These are phyloP conservation scores for Purshia tridentata DNA, from an alignment of 306 rosid species.

Conservation along the genomic window DNA sequence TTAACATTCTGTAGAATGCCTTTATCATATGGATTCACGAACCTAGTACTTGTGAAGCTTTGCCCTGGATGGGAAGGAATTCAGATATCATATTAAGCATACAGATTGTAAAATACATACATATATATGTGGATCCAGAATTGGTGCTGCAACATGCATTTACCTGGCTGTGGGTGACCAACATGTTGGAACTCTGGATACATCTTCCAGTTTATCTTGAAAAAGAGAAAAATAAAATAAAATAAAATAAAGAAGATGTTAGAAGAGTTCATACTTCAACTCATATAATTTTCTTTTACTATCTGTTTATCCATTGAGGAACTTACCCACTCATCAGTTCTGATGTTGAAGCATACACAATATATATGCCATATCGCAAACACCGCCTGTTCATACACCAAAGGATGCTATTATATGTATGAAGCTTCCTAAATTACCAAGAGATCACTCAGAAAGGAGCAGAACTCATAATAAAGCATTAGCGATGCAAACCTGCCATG, in stretches of 20 bases:
- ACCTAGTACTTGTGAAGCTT: conserved; percentile 18
- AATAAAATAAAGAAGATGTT: neutral
- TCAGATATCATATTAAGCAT: neutral
- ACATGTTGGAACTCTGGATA: conserved; percentile 46
- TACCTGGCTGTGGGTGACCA: conserved; percentile 39
- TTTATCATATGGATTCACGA: conserved; percentile 46
- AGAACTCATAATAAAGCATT: neutral
- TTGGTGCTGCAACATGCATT: neutral
- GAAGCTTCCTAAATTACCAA: neutral
- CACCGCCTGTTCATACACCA: conserved; percentile 21
- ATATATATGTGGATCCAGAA: neutral
- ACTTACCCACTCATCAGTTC: conserved; percentile 62
- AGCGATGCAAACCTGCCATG: conserved; percentile 42
- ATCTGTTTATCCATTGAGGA: neutral
- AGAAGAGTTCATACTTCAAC: neutral
- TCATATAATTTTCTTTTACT: neutral
- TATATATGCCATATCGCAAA: conserved; percentile 47
- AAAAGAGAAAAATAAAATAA: neutral
- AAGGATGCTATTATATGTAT: neutral
- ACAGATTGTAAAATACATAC: neutral
- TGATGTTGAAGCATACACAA: conserved; percentile 45
- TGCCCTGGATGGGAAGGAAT: conserved; percentile 18
- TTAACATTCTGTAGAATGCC: conserved; percentile 41
- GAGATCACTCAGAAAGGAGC: neutral
- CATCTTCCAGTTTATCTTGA: conserved; percentile 48